Evolutionary conservation across 1,139 yeast genomes (phyloP), one percentile per base, ranked within the genome.

Genomic region (Pichia terricola): DNA sequence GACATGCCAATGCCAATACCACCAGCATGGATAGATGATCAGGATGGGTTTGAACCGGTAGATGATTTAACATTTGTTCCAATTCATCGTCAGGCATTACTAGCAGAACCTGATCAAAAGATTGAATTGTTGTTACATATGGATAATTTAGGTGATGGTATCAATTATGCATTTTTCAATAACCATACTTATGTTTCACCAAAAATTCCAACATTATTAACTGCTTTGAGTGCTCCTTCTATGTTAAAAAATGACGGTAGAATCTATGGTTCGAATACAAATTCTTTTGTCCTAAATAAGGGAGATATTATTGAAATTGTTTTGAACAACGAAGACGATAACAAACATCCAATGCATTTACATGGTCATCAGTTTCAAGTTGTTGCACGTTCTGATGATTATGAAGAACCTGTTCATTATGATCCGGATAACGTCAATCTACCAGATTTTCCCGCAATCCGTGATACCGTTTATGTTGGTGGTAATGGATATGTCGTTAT

Each of bases 311-410:
- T 82, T 45, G 88, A 83, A 55, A 67, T 83, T 47, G 85, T 81
- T 3, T 58, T 83, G 37, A 82, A 83, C 59, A 82, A 82, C 57
- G 70, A 70, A 59, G 94, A 83, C 61, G 73, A 82, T 11, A 87
- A 87, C 48, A 78, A 73, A 60, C 94, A 83, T 64, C 91, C 91
- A 32, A 81, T 83, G 79, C 94, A 83, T 62, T 67, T 83, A 58
- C 94, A 83, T 57, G 91, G 94, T 10, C 94, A 83, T 59, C 72
- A 65, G 46, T 82, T 82, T 70, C 94, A 83, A 64, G 65, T 79
- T 22, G 66, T 82, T 40, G 76, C 72, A 41, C 74, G 86, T 60
- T 79, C 82, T 8, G 69, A 63, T 22, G 73, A 63, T 35, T 58
- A 51, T 38, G 83, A 77, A 26, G 75, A 68, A 34, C 84, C 83